Conservation (phyloP, 78 protist genomes). For the Dictyostelium purpureum region DNA sequence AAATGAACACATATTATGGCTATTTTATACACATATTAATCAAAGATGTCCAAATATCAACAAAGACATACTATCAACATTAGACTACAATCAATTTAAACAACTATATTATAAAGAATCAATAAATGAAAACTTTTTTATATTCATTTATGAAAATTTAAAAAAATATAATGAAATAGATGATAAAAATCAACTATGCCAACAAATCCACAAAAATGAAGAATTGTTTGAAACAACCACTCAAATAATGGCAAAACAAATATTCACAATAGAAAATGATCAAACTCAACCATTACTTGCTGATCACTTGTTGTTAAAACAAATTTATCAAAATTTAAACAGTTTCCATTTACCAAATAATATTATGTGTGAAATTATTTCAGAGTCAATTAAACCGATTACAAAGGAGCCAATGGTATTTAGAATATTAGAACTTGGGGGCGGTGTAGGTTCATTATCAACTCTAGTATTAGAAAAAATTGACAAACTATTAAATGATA, state of each 20-base stretch:
- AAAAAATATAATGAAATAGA: neutral
- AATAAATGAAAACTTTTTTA: neutral
- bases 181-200: too few relatives aligned
- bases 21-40: neutral
- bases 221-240: neutral
- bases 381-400: neutral
- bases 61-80: neutral
- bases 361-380: neutral
- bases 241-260: neutral
- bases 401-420: neutral
- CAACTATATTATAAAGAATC: neutral
- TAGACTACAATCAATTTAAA: neutral
- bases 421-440: conserved; percentile 5
- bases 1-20: neutral
- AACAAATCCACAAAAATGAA: too few relatives aligned
- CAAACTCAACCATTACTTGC: neutral
- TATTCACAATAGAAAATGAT: neutral
- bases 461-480: neutral
- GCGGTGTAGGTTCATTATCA: neutral
- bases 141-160: conserved; percentile 1
- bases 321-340: neutral
- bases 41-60: neutral
- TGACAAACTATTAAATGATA: neutral
- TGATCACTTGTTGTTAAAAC: neutral
- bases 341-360: neutral